phyloP scores from a whole-genome alignment of 768 basidiomycete genomes.

The Agaricus blazei region DNA sequence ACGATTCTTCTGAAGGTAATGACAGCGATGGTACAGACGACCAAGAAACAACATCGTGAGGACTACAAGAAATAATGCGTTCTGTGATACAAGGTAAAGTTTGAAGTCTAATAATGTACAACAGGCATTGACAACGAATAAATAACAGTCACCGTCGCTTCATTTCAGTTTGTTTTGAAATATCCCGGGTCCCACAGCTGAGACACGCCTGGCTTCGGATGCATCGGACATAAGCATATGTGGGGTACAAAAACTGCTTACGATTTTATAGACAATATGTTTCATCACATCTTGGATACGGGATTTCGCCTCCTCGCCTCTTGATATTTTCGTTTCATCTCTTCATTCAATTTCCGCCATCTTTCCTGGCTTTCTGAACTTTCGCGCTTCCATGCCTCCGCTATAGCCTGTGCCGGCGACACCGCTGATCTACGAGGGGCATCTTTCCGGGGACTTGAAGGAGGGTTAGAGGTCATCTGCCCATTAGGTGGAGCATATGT shows the following conservation, averaged over 20 bases:
- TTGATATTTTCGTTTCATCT: slow-evolving; percentile 46
- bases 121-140: slow-evolving; percentile 6
- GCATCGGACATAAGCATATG: neutral
- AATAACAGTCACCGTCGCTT: slow-evolving; percentile 1
- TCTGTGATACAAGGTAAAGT: slow-evolving; percentile 9
- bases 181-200: neutral
- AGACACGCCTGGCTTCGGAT: neutral
- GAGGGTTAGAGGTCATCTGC: slow-evolving; percentile 42
- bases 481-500: slow-evolving; percentile 23
- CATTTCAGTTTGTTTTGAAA: neutral
- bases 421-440: slow-evolving; percentile 26
- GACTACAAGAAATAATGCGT: slow-evolving; percentile 3
- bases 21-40: slow-evolving; percentile 41
- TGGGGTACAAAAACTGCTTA: neutral
- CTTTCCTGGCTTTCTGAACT: slow-evolving; percentile 51
- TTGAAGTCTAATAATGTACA: slow-evolving; percentile 8
- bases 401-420: slow-evolving; percentile 60
- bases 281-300: slow-evolving; percentile 45
- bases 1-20: slow-evolving; percentile 37
- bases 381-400: slow-evolving; percentile 63
- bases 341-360: slow-evolving; percentile 50
- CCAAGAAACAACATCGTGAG: slow-evolving; percentile 13
- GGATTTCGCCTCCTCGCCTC: slow-evolving; percentile 7
- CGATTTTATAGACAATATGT: slow-evolving; percentile 3
- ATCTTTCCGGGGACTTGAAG: slow-evolving; percentile 28